Percentiles rank a stretch among this genome's conserved stretches.
These are phyloP conservation scores for Kodamaea plutei DNA, from an alignment of 1,139 yeast species.

Conservation along the genomic window DNA sequence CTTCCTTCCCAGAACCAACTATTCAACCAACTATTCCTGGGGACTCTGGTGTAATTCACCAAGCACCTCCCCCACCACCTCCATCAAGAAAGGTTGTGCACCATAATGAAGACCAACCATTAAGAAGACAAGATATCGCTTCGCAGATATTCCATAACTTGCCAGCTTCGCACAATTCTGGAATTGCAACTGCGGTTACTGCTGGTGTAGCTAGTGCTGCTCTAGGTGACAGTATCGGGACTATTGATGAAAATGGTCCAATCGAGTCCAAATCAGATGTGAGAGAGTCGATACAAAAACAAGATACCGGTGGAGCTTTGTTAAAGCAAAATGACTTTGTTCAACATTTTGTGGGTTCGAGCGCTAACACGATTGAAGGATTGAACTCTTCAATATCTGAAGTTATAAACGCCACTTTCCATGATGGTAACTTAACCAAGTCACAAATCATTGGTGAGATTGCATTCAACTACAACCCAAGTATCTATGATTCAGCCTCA, in stretches of 20 bases:
- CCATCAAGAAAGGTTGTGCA: conserved; percentile 60
- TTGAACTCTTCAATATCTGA: conserved; percentile 78
- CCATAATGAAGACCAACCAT: conserved; percentile 14
- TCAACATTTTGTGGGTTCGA: conserved; percentile 40
- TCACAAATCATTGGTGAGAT: conserved; percentile 74
- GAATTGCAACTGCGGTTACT: conserved; percentile 17
- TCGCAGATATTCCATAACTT: conserved; percentile 53
- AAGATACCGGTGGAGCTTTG: conserved; percentile 23
- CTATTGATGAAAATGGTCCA: conserved; percentile 1
- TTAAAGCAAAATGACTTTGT: conserved; percentile 28
- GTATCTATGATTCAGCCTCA: conserved; percentile 11
- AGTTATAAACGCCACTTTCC: conserved; percentile 68
- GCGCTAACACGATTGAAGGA: conserved; percentile 49
- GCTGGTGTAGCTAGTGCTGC: conserved; percentile 6
- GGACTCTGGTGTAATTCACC: too few species aligned
- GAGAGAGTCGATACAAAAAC: conserved; percentile 19
- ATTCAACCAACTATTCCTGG: conserved; percentile 6
- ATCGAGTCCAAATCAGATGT: not conserved
- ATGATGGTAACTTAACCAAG: conserved; percentile 56
- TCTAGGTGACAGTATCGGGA: not conserved
- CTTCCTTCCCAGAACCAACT: conserved; percentile 8
- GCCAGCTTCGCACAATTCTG: conserved; percentile 41
- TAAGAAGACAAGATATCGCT: conserved; percentile 43
- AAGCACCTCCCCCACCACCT: conserved; percentile 49
- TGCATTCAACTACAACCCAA: conserved; percentile 61